Evolutionary conservation across 441 rosid species (phyloP), one percentile per base, ranked within the genome.

Genomic region (Jatropha podagrica): DNA sequence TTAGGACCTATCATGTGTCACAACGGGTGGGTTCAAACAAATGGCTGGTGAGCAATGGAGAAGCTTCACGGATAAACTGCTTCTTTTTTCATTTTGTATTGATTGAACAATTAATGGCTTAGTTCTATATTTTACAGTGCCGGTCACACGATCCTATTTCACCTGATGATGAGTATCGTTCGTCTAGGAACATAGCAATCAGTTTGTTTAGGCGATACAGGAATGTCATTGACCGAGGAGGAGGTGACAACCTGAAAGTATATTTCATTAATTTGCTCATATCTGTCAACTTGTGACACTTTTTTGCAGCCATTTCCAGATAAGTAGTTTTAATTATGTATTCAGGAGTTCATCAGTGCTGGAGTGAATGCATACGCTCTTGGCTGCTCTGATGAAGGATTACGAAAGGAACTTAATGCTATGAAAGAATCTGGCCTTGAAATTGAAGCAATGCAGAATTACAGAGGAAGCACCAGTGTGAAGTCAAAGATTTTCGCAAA

Each of bases 161-260:
- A 7, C 69, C 86, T 4, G 94, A 92, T 78, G 91, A 94, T 72
- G 97, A 94, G 85, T 94, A 91, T 67, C 95, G 91, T 74, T 94
- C 98, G 3, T 92, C 95, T 13, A 85, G 93, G 59, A 92, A 92
- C 81, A 94, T 92, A 82, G 95, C 98, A 7, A 85, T 88, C 84
- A 92, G 92, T 83, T 83, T 94, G 81, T 84, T 94, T 79, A 86
- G 88, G 87, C 89, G 97, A 56, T 92, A 94, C 84, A 90, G 86
- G 84, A 90, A 88, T 32, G 94, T 83, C 69, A 85, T 94, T 71
- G 95, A 90, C 64, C 95, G 97, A 4, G 98, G 98, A 76, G 92
- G 91, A 90, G 97, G 90, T 79, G 91, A 92, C 91, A 92, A 89
- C 89, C 79, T 94, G 82, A 90, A 90, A 89, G 97, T 92, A 91